These are phyloP conservation scores for Aspergillus neoniger DNA, from an alignment of 2,329 filamentous ascomycete genomes.

Conservation along the genomic window DNA sequence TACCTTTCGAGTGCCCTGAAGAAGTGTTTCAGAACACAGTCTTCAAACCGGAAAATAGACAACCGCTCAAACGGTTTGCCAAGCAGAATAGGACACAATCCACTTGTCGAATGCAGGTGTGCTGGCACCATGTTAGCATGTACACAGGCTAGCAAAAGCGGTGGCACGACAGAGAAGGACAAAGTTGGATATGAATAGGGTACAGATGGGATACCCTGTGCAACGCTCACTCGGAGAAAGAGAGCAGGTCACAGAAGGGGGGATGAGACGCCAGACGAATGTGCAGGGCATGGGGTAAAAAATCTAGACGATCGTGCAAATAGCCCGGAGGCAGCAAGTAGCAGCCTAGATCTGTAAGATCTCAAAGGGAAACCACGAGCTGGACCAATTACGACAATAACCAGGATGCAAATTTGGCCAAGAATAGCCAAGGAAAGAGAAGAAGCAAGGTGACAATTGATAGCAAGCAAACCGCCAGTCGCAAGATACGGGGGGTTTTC, in stretches of 20 bases:
- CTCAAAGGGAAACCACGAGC: neutral
- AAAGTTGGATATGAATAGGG: neutral
- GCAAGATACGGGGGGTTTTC: neutral
- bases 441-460: neutral
- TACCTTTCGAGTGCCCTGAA: constrained; percentile 1
- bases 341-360: neutral
- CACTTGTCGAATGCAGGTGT: neutral
- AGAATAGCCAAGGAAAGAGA: neutral
- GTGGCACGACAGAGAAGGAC: neutral
- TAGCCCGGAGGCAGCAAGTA: neutral
- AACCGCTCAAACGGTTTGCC: neutral
- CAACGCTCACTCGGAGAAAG: neutral
- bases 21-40: constrained; percentile 2
- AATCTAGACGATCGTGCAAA: neutral
- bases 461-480: neutral
- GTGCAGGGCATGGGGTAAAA: neutral
- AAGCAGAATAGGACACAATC: neutral
- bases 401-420: neutral
- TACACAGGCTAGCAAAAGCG: neutral
- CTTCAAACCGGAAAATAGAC: neutral
- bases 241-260: neutral
- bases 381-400: constrained; percentile 4
- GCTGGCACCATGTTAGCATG: constrained; percentile 7
- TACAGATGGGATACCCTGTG: neutral
- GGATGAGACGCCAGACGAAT: neutral